Evolutionary conservation across 768 basidiomycete species (phyloP).

Genomic region (Boletus sp.): DNA sequence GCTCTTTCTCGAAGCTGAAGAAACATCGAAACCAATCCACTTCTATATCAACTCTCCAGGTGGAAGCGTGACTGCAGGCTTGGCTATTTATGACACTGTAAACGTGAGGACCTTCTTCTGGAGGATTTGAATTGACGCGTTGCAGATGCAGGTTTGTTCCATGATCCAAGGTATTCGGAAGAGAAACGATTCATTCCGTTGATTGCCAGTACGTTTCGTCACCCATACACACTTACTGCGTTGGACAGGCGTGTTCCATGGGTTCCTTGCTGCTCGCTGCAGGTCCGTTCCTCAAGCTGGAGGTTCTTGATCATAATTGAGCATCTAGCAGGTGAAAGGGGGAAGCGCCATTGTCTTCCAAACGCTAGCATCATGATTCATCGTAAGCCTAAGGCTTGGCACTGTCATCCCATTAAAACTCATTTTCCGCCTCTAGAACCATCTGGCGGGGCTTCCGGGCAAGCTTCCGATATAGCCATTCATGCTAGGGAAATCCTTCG

Average conservation of each 20-base stretch:
- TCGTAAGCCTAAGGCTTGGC: slow-evolving; percentile 49
- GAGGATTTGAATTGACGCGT: slow-evolving; percentile 17
- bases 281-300: slow-evolving; percentile 36
- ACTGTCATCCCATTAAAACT: slow-evolving; percentile 3
- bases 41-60: slow-evolving; percentile 97
- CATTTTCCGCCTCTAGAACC: slow-evolving; percentile 59
- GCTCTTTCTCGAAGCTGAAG: slow-evolving; percentile 94
- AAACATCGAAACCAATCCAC: slow-evolving; percentile 90
- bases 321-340: slow-evolving; percentile 60
- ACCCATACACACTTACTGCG: slow-evolving; percentile 94
- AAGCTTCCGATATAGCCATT: slow-evolving; percentile 96
- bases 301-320: slow-evolving; percentile 13
- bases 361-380: slow-evolving; percentile 99
- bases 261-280: slow-evolving; percentile 90
- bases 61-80: slow-evolving; percentile 90
- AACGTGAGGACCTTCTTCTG: slow-evolving; percentile 22
- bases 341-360: slow-evolving; percentile 88
- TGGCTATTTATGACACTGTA: slow-evolving; percentile 98
- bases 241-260: slow-evolving; percentile 96
- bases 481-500: slow-evolving; percentile 95
- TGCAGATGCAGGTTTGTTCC: slow-evolving; percentile 66
- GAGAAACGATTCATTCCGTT: slow-evolving; percentile 26
- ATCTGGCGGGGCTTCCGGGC: slow-evolving; percentile 92
- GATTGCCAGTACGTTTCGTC: slow-evolving; percentile 76
- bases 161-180: background rate